Evolutionary conservation across 495 filamentous ascomycete species (phyloP), one percentile per base, ranked within the genome.

Genomic region (Aspergillus kassunensis): DNA sequence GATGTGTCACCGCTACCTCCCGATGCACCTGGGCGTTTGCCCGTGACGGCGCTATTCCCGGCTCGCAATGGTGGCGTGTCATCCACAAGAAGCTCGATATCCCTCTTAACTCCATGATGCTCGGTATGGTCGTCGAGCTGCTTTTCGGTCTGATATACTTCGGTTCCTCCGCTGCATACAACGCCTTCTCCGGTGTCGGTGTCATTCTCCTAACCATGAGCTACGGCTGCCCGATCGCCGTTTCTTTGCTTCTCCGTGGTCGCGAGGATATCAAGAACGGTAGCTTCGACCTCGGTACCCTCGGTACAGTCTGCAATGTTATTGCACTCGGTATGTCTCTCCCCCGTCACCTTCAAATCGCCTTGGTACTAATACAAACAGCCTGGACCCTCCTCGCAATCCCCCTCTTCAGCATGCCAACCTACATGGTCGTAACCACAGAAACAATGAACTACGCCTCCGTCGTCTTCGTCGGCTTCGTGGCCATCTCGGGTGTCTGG

Each of bases 141-240:
- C 67, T 86, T 7, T 62, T 86, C 5, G 83, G 83, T 1, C 60
- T 83, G 52, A 85, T 84, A 62, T 85, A 84, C 59, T 83, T 85
- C 46, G 81, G 81, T 0, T 77, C 73, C 13, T 74, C 77, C 4
- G 79, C 80, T 0, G 81, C 82, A 3, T 86, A 84, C 67, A 84
- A 83, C 61, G 78, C 78, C 3, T 86, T 87, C 59, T 85, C 82
- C 0, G 82, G 81, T 20, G 81, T 84, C 8, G 83, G 81, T 4
- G 84, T 81, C 2, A 85, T 86, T 48, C 84, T 80, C 51, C 64
- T 85, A 1, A 80, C 77, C 18, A 75, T 76, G 31, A 82, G 78
- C 10, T 87, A 86, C 57, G 82, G 79, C n/a, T 62, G 83, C 44
- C 84, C 84, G 0, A 84, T 87, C 49, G 61, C 84, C 3, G 77